These are phyloP conservation scores for Venturia carpophila DNA, from an alignment of 2,329 filamentous ascomycete species.

Conservation along the genomic window DNA sequence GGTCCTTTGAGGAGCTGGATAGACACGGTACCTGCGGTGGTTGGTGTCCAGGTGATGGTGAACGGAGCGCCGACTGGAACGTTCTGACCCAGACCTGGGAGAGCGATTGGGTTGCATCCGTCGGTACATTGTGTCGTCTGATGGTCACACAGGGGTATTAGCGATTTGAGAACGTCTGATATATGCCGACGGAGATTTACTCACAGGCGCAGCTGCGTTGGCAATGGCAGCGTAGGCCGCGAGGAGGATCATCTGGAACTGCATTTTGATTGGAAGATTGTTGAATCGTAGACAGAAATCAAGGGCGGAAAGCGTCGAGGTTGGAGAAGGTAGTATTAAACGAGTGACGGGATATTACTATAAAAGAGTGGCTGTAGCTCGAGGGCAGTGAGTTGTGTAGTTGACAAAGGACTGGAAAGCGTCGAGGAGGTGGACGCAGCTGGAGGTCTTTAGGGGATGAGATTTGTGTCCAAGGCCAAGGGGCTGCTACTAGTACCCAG, in stretches of 20 bases:
- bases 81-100: conserved; percentile 43
- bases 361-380: conserved; percentile 12
- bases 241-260: conserved; percentile 12
- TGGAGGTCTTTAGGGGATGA: background rate
- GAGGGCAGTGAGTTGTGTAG: background rate
- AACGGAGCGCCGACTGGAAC: conserved; percentile 50
- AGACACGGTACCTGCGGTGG: conserved; percentile 44
- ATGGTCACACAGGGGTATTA: background rate
- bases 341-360: background rate
- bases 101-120: conserved; percentile 43
- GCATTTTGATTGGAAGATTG: conserved; percentile 6
- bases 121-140: conserved; percentile 16
- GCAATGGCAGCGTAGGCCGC: conserved; percentile 16
- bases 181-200: background rate
- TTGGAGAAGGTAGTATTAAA: conserved; percentile 4
- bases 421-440: background rate
- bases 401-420: background rate
- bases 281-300: background rate
- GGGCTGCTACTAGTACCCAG: background rate
- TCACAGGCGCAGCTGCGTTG: conserved; percentile 1
- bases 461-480: background rate
- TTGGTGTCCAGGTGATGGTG: conserved; percentile 52
- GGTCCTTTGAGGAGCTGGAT: conserved; percentile 55
- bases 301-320: background rate
- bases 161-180: background rate